A percentile compares a stretch with the other conserved stretches of the same genome.
Evolutionary conservation across 1,284 basidiomycete species (phyloP).

Genomic region (Leccinum glutinopallens): DNA sequence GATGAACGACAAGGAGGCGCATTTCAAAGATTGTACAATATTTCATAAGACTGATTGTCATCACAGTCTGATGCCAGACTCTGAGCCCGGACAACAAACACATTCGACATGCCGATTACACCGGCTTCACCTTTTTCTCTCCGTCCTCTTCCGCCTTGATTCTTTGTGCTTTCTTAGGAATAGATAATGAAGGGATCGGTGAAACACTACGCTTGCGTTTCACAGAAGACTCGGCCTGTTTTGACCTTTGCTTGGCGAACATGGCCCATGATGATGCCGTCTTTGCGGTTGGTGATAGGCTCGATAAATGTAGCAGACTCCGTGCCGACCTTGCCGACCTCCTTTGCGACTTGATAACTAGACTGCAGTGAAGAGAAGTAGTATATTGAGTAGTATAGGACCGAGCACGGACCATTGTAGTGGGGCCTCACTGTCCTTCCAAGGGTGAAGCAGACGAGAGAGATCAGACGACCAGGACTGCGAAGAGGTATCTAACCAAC

Average conservation of each 20-base stretch:
- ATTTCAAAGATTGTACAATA: slow-evolving; percentile 4
- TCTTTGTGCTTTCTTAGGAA: not conserved
- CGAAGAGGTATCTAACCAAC: slow-evolving; percentile 81
- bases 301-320: slow-evolving; percentile 84
- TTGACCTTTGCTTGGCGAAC: slow-evolving; percentile 68
- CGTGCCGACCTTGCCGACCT: slow-evolving; percentile 89
- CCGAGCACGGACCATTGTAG: slow-evolving; percentile 65
- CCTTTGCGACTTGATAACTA: slow-evolving; percentile 85
- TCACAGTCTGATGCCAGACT: not conserved
- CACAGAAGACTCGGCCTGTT: slow-evolving; percentile 21
- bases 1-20: not conserved
- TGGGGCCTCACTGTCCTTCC: slow-evolving; percentile 50
- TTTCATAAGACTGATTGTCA: not conserved
- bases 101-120: not conserved
- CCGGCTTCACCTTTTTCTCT: slow-evolving; percentile 29
- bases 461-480: slow-evolving; percentile 64
- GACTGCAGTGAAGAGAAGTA: not conserved
- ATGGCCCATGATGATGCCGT: slow-evolving; percentile 81
- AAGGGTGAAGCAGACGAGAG: slow-evolving; percentile 68
- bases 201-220: slow-evolving; percentile 32
- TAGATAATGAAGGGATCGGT: slow-evolving; percentile 5
- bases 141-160: slow-evolving; percentile 22
- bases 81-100: not conserved
- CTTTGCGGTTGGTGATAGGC: slow-evolving; percentile 78
- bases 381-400: not conserved